Base-by-base conservation (phyloP, 1,284 basidiomycete species). In the Microbotryomycetes sp. region DNA sequence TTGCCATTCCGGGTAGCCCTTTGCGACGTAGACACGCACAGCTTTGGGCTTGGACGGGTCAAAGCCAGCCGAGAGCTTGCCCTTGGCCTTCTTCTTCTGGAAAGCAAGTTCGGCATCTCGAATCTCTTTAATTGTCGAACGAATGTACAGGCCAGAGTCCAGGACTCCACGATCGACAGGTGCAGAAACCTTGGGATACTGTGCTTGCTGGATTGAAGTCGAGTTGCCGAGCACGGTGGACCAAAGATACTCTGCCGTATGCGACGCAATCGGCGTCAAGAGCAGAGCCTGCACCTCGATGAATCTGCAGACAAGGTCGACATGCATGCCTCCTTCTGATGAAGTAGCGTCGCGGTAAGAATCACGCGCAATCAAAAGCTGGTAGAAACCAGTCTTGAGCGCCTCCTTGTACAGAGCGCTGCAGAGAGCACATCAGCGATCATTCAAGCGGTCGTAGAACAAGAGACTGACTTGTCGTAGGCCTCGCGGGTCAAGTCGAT, bases 361-460 rank as follows among this genome's bases (percentile, higher is more conserved):
- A 76, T 98, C 94, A 54, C 96, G 87, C 2, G 86, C 82, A 48
- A 83, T 87, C 75, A 97, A 91, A 68, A 96, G 83, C 74, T 97
- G 92, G 80, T 94, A 99, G 79, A 97, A 96, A 55, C 93, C 94
- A 65, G 82, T 86, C 78, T 97, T 97, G 69, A 97, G 78, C 3
- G 92, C 92, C 66, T 94, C 91, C 78, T 97, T 97, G 85, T 90
- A 98, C 74, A 91, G 85, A 67, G 87, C 89, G 29, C 91, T 93
- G 65, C 54, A 68, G 51, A 58, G 60, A 41, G 15, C 35, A 13
- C 1, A 56, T 59, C 28, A 46, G 56, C n/a, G n/a, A n/a, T n/a
- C n/a, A n/a, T n/a, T n/a, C n/a, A n/a, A n/a, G n/a, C n/a, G 18
- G 15, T 30, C 13, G 18, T 15, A 29, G 45, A 30, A 59, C 52